Base-by-base conservation (phyloP, 2,329 filamentous ascomycete species). In the Penicillium freii region DNA sequence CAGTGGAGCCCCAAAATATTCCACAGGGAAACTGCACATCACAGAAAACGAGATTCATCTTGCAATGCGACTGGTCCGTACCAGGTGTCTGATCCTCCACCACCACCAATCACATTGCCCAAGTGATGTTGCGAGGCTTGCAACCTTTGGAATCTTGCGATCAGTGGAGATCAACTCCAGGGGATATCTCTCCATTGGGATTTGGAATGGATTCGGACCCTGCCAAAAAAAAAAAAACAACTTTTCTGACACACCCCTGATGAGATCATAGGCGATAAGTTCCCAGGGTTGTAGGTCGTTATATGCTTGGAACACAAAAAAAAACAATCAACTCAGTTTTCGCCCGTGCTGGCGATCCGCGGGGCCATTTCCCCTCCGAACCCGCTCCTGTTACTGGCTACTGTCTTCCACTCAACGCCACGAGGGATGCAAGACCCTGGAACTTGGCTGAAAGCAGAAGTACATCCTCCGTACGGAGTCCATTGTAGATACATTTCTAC, bases 41-140 rank as follows among this genome's bases (percentile, higher is more conserved):
- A 40, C 13, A 46, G n/a, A 39, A 56, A 51, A 31, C 17, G 33
- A 27, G 11, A 34, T 3, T 6, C 46, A 44, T 13, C 31, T 55
- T 56, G 42, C 54, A 56, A 46, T 40, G 54, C 36, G 21, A 56
- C 54, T 56, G 54, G 54, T 47, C 54, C 34, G 11, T 56, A 51
- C 17, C 25, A 46, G 9, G 3, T 33, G 23, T 29, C 13, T 39
- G 49, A 23, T 13, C 42, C 54, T 40, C 54, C 43, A 34, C 50
- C 17, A 21, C 6, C 10, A 25, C 54, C 54, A 56, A 56, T 56
- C 49, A 56, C 17, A 56, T 46, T 39, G 4, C n/a, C 11, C 15
- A 29, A 6, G 27, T n/a, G 13, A 42, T 46, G 23, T 27, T 52
- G 4, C 25, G 27, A 42, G 36, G 15, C 38, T 43, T 56, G 23